A percentile compares a stretch with the other conserved stretches of the same genome.
phyloP scores from a whole-genome alignment of 1,139 yeast species.

The Taphrina communis region DNA sequence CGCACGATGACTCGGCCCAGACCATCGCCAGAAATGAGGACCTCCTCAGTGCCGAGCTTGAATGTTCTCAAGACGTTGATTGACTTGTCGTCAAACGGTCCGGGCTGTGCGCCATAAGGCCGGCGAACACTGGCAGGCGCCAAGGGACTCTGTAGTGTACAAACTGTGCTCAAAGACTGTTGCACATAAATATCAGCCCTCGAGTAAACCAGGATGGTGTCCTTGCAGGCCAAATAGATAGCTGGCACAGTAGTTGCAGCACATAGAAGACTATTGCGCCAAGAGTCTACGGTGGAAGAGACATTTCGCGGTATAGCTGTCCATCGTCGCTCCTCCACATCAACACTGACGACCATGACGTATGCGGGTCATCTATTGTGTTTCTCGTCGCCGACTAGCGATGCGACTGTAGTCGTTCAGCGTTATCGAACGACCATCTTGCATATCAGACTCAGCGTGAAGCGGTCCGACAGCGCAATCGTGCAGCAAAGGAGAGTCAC shows the following conservation, averaged over 20 bases:
- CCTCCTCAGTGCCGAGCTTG: constrained; percentile 26
- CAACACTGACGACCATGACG: constrained; percentile 13
- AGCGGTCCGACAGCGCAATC: too few species aligned
- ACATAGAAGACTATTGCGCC: constrained; percentile 17
- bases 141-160: constrained; percentile 11
- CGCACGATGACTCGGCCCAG: constrained; percentile 25
- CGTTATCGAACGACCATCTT: too few species aligned
- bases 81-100: constrained; percentile 8
- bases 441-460: too few species aligned
- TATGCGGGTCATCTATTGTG: not conserved
- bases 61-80: constrained; percentile 10
- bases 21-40: constrained; percentile 28
- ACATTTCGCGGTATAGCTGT: not conserved
- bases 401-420: too few species aligned
- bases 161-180: not conserved
- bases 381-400: not conserved
- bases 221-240: constrained; percentile 1
- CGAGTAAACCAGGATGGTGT: constrained; percentile 3
- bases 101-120: constrained; percentile 25
- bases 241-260: not conserved
- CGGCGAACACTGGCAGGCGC: not conserved
- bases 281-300: not conserved
- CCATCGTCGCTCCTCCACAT: not conserved
- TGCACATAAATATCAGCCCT: not conserved
- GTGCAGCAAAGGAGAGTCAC: too few species aligned